Percentiles rank a stretch among this genome's conserved stretches.
Evolutionary conservation across 768 basidiomycete genomes (phyloP).

Genomic region (Chalciporus piperatus): DNA sequence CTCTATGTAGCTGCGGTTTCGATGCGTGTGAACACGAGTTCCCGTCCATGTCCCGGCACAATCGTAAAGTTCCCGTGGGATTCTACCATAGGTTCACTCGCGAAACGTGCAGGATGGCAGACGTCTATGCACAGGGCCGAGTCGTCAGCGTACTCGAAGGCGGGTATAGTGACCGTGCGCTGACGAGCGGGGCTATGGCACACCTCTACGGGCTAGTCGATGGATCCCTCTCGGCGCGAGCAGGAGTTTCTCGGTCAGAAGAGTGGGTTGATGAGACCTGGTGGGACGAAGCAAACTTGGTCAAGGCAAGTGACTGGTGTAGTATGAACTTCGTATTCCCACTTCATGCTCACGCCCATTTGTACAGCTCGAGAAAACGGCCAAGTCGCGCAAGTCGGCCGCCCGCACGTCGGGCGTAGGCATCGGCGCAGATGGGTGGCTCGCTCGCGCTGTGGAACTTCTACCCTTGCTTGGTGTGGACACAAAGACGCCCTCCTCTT

Average conservation of each 20-base stretch:
- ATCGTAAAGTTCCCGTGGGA: conserved; percentile 45
- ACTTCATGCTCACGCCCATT: background rate
- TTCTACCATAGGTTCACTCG: conserved; percentile 76
- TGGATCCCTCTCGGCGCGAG: background rate
- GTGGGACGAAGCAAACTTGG: conserved; percentile 65
- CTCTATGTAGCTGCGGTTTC: conserved; percentile 72
- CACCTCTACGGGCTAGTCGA: conserved; percentile 67
- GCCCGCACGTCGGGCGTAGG: conserved; percentile 35
- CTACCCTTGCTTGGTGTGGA: conserved; percentile 11
- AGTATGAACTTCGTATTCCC: background rate
- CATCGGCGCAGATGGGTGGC: conserved; percentile 47
- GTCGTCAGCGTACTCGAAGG: conserved; percentile 92
- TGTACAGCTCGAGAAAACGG: conserved; percentile 59
- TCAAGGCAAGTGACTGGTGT: conserved; percentile 39
- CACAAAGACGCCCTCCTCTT: conserved; percentile 4
- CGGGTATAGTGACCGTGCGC: conserved; percentile 88
- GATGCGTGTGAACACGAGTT: conserved; percentile 94
- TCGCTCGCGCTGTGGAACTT: conserved; percentile 47
- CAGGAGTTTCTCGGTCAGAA: background rate
- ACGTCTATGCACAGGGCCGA: conserved; percentile 61
- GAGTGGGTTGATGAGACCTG: conserved; percentile 45
- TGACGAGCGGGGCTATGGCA: conserved; percentile 81
- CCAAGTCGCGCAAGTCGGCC: conserved; percentile 53
- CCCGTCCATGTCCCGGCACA: conserved; percentile 87
- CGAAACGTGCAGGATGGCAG: conserved; percentile 51